A percentile compares a stretch with the other conserved stretches of the same genome.
phyloP scores from a whole-genome alignment of 2,329 filamentous ascomycete species.

The Knoxdaviesia proteae region DNA sequence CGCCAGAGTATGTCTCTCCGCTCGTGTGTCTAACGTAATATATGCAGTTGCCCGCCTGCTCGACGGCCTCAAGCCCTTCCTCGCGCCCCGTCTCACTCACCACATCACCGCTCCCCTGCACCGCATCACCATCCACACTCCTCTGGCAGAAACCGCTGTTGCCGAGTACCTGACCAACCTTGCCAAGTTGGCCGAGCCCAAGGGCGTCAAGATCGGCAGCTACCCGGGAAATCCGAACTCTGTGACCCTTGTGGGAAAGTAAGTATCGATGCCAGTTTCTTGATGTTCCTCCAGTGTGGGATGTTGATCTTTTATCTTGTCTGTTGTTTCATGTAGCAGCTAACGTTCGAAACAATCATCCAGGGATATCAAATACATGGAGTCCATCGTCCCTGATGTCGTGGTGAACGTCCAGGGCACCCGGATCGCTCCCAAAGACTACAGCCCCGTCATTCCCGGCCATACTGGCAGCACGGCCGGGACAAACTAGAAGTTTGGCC shows the following conservation, averaged over 20 bases:
- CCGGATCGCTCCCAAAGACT: too few relatives aligned
- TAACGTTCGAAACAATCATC: too few relatives aligned
- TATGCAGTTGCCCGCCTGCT: slow-evolving; percentile 50
- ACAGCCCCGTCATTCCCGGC: too few relatives aligned
- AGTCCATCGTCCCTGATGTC: slow-evolving; percentile 47
- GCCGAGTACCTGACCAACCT: slow-evolving; percentile 68
- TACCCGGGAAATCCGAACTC: slow-evolving; percentile 84
- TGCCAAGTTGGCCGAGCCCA: slow-evolving; percentile 48
- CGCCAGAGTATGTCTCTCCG: too few relatives aligned
- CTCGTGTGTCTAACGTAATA: not conserved
- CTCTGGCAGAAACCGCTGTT: slow-evolving; percentile 66
- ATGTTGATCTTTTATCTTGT: not conserved
- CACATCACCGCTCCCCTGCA: slow-evolving; percentile 35
- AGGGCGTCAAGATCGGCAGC: slow-evolving; percentile 80
- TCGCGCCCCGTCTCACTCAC: slow-evolving; percentile 53
- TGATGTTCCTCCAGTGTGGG: too few relatives aligned
- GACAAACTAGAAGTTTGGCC: too few relatives aligned
- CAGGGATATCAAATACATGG: slow-evolving; percentile 54
- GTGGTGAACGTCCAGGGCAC: slow-evolving; percentile 51
- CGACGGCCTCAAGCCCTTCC: slow-evolving; percentile 48
- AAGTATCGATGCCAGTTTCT: slow-evolving; percentile 6
- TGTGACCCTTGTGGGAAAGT: slow-evolving; percentile 62
- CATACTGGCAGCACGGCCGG: too few relatives aligned
- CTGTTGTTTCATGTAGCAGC: slow-evolving; percentile 1
- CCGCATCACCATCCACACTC: slow-evolving; percentile 69